phyloP scores from a whole-genome alignment of 257 asterid species.

The Rubia yunnanensis region DNA sequence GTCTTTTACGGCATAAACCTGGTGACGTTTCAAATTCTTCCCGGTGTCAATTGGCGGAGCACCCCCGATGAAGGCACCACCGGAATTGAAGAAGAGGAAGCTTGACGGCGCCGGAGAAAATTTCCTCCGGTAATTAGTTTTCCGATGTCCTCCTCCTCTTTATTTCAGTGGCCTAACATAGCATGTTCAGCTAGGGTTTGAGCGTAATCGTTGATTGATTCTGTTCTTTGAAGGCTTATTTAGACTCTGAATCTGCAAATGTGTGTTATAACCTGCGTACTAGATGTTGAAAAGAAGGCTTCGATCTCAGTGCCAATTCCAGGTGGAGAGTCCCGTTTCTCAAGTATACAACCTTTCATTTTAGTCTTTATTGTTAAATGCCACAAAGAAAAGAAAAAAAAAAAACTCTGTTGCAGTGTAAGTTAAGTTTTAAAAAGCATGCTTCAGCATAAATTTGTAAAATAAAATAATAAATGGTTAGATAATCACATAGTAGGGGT shows the following conservation, averaged over 20 bases:
- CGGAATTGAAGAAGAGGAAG: conserved; percentile 40
- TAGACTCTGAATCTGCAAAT: neutral
- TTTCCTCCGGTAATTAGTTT: conserved; percentile 26
- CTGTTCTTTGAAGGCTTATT: neutral
- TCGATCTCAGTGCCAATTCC: too few species aligned
- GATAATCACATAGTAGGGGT: neutral
- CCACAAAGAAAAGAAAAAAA: too few species aligned
- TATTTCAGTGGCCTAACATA: neutral
- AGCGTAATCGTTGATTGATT: neutral
- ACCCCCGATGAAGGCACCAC: conserved; percentile 8
- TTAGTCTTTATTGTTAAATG: too few species aligned
- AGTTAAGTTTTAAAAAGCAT: too few species aligned
- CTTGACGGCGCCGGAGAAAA: conserved; percentile 16
- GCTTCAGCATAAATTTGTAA: too few species aligned
- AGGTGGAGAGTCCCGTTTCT: too few species aligned
- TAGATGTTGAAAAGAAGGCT: too few species aligned
- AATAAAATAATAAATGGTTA: too few species aligned
- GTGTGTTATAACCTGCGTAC: too few species aligned
- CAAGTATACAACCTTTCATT: too few species aligned
- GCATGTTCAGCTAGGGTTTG: neutral
- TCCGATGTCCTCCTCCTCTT: neutral
- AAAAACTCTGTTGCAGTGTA: too few species aligned
- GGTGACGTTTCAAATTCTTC: neutral
- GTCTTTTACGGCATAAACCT: neutral
- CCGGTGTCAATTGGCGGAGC: neutral